These are phyloP conservation scores for Parasitella parasitica DNA, from an alignment of 371 early-diverging fungal genomes.

Conservation along the genomic window DNA sequence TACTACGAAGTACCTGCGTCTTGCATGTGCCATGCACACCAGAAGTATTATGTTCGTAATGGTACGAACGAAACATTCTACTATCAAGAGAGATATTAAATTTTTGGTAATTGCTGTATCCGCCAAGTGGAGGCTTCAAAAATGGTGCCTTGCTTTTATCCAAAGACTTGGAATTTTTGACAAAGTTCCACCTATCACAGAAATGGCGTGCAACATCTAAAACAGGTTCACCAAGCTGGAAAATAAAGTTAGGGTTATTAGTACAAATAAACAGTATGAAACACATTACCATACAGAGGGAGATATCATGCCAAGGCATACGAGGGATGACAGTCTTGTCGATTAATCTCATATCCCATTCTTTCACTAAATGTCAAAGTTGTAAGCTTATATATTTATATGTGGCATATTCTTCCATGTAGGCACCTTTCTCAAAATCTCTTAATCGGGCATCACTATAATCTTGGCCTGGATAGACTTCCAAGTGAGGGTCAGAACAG, in stretches of 20 bases:
- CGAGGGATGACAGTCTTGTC: constrained; percentile 69
- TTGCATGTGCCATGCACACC: constrained; percentile 52
- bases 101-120: constrained; percentile 34
- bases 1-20: constrained; percentile 72
- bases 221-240: constrained; percentile 67
- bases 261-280: background rate
- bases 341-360: constrained; percentile 59
- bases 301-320: constrained; percentile 97
- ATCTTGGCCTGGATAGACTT: constrained; percentile 72
- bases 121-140: constrained; percentile 47
- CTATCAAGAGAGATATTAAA: constrained; percentile 31
- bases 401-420: background rate
- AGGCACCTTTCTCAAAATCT: constrained; percentile 77
- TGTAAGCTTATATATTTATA: background rate
- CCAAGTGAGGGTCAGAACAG: constrained; percentile 23
- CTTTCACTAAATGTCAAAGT: constrained; percentile 40
- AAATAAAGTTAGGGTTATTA: background rate
- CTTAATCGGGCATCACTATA: constrained; percentile 88
- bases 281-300: constrained; percentile 62
- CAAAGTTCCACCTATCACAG: constrained; percentile 91
- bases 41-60: constrained; percentile 29
- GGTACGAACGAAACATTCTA: constrained; percentile 22
- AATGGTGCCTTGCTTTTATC: constrained; percentile 39
- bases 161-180: constrained; percentile 57
- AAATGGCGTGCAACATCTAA: constrained; percentile 89